Percentiles rank a stretch among this genome's conserved stretches.
Evolutionary conservation across 2,329 filamentous ascomycete genomes (phyloP).

Genomic region (Colletotrichum scovillei): DNA sequence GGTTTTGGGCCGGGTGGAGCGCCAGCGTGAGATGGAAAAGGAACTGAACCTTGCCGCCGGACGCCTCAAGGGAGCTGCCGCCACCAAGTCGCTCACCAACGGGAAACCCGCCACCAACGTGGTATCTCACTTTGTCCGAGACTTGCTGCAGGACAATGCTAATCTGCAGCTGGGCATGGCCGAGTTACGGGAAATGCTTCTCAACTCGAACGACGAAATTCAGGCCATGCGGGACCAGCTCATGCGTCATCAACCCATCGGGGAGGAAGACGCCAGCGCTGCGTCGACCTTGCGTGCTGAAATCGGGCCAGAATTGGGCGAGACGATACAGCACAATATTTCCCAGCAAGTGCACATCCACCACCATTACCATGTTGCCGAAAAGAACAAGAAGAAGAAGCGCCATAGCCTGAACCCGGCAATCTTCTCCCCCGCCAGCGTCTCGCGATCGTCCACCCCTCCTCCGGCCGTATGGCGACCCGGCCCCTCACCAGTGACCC

Average conservation of each 20-base stretch:
- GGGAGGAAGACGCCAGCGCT: conserved; percentile 52
- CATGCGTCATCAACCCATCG: conserved; percentile 78
- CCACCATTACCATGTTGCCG: conserved; percentile 86
- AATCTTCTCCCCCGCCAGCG: conserved; percentile 67
- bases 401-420: conserved; percentile 72
- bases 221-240: conserved; percentile 87
- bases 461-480: conserved; percentile 51
- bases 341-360: conserved; percentile 91
- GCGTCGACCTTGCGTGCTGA: conserved; percentile 77
- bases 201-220: conserved; percentile 94
- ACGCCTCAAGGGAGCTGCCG: conserved; percentile 84
- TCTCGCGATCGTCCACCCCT: conserved; percentile 54
- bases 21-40: conserved; percentile 82
- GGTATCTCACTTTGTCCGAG: conserved; percentile 95
- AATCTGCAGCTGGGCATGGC: conserved; percentile 92
- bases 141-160: conserved; percentile 94
- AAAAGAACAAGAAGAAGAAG: conserved; percentile 79
- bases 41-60: conserved; percentile 84
- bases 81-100: conserved; percentile 71
- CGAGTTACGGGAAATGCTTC: conserved; percentile 89
- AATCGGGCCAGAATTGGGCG: conserved; percentile 59
- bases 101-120: conserved; percentile 73
- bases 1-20: conserved; percentile 84
- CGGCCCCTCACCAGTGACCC: conserved; percentile 51
- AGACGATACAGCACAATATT: conserved; percentile 46